Percentiles rank a stretch among this genome's conserved stretches.
Evolutionary conservation across 2,329 filamentous ascomycete genomes (phyloP).

Genomic region (Phaeosphaeriaceae sp.): DNA sequence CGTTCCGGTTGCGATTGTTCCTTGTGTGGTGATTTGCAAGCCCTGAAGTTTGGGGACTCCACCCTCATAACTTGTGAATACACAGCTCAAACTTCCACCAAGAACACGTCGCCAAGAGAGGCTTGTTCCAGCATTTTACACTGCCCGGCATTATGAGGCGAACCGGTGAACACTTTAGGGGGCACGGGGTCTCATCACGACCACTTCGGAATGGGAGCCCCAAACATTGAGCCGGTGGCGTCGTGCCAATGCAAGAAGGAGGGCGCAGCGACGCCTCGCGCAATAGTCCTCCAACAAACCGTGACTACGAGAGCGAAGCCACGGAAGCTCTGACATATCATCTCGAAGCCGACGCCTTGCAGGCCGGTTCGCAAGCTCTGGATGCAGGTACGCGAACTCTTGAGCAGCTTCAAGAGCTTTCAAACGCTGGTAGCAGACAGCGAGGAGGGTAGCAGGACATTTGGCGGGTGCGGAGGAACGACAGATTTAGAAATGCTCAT

Average conservation of each 20-base stretch:
- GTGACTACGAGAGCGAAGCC: too few relatives aligned
- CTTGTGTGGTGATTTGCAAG: background rate
- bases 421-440: background rate
- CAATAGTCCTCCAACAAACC: background rate
- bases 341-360: too few relatives aligned
- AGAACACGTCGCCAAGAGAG: background rate
- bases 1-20: too few relatives aligned
- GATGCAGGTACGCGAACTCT: background rate
- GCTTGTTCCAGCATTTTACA: slow-evolving; percentile 6
- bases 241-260: background rate
- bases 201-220: background rate
- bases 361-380: background rate
- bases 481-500: too few relatives aligned
- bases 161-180: slow-evolving; percentile 23
- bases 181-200: background rate
- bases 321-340: too few relatives aligned
- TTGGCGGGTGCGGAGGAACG: too few relatives aligned
- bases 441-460: background rate
- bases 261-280: background rate
- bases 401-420: background rate
- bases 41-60: too few relatives aligned
- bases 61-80: background rate
- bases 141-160: slow-evolving; percentile 9
- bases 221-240: background rate
- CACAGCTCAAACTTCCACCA: slow-evolving; percentile 26